Base-by-base conservation (phyloP, 108 stramenopile species). In the Mayamaea pseudoterrestris region DNA sequence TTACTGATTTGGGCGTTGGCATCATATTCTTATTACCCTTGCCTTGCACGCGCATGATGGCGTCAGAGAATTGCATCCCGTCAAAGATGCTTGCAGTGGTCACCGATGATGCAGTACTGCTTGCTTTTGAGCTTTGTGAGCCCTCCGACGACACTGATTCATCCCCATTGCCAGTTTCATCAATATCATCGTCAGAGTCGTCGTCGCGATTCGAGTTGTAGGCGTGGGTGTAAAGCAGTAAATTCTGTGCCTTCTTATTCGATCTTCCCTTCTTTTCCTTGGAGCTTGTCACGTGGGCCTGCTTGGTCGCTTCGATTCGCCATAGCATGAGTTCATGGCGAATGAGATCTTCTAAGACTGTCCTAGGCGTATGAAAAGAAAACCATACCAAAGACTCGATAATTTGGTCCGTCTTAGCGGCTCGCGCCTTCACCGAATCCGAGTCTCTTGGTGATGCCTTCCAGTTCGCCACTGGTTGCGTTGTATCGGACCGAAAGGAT, bases 361-460 rank as follows among this genome's bases (percentile, higher is more conserved):
- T 35, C 25, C 27, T n/a, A 22, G 57, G 57, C 27, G 57, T 58
- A 28, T 58, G 57, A 50, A 39, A 50, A 13, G 57, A 58, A 28
- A 58, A 58, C 57, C 57, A 58, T 27, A 45, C 57, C 5, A 58
- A 22, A 39, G 39, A 41, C 29, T 58, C 57, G 2, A 58, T 30
- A 14, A 58, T 17, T 39, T 49, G 48, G 12, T 58, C 57, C 11
- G 14, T 48, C 12, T 50, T 54, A 16, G 41, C 41, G 41, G 11
- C 41, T 8, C 41, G 7, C n/a, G 12, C 14, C 41, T 8, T 42
- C 41, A n/a, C 7, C 41, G 7, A 13, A 11, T 34, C 32, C 13
- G 11, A 34, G 11, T 11, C 11, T 13, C 9, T 34, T 34, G 11
- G 32, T 34, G 32, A 34, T n/a, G n/a, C n/a, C n/a, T n/a, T n/a